phyloP scores from a whole-genome alignment of 2,329 filamentous ascomycete species.

The Alternaria angustiovoidea region DNA sequence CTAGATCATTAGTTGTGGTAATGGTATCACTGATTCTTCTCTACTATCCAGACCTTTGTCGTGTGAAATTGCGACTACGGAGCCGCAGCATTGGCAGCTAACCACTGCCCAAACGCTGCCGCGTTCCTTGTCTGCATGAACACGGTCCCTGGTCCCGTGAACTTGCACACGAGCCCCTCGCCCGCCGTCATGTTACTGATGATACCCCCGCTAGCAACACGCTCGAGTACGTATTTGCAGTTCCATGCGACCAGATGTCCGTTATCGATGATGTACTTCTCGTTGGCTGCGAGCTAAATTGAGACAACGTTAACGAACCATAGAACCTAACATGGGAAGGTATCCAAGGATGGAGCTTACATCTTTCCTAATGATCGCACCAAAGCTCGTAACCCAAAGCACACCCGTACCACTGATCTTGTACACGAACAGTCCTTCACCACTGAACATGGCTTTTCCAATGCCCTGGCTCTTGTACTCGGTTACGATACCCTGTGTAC shows the following conservation, averaged over 20 bases:
- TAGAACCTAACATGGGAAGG: background rate
- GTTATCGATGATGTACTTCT: constrained; percentile 92
- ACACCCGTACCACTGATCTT: constrained; percentile 83
- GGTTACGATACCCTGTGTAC: constrained; percentile 85
- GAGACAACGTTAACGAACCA: background rate
- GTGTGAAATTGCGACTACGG: background rate
- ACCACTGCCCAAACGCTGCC: constrained; percentile 65
- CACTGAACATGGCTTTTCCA: constrained; percentile 90
- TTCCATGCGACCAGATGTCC: constrained; percentile 97
- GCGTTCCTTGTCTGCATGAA: constrained; percentile 94
- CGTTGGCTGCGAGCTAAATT: constrained; percentile 53
- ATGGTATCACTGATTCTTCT: background rate
- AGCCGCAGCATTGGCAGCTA: constrained; percentile 42
- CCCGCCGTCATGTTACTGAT: constrained; percentile 84
- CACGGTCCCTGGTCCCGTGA: constrained; percentile 85
- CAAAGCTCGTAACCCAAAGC: constrained; percentile 90
- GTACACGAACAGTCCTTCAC: constrained; percentile 91
- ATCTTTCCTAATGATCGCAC: constrained; percentile 93
- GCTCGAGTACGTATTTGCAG: constrained; percentile 89
- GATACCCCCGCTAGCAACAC: constrained; percentile 88
- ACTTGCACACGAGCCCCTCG: constrained; percentile 94
- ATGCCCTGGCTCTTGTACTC: constrained; percentile 87
- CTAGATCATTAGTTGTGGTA: background rate
- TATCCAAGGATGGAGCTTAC: constrained; percentile 61
- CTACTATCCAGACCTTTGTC: background rate